Percentiles rank a stretch among this genome's conserved stretches.
These are phyloP conservation scores for Hypoxylon sp. DNA, from an alignment of 2,329 filamentous ascomycete species.

Conservation along the genomic window DNA sequence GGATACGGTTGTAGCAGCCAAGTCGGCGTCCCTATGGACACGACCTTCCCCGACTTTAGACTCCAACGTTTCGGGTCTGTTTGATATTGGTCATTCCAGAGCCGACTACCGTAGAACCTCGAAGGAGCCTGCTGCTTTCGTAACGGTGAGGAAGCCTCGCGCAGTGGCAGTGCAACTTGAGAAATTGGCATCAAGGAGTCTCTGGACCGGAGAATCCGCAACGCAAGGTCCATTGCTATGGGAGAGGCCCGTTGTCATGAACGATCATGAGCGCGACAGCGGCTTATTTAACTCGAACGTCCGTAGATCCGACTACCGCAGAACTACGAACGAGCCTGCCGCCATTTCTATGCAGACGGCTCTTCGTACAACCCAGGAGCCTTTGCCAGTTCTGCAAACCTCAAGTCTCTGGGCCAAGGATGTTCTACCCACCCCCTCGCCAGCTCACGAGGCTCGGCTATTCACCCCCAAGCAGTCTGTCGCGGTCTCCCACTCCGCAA, in stretches of 20 bases:
- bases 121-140: slow-evolving; percentile 31
- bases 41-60: slow-evolving; percentile 1
- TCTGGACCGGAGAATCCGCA: slow-evolving; percentile 43
- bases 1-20: background rate
- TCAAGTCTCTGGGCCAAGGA: slow-evolving; percentile 24
- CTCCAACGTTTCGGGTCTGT: slow-evolving; percentile 28
- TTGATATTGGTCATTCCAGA: slow-evolving; percentile 32
- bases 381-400: slow-evolving; percentile 12
- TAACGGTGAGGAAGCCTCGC: slow-evolving; percentile 29
- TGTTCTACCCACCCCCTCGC: background rate
- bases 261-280: slow-evolving; percentile 15
- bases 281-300: slow-evolving; percentile 33
- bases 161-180: slow-evolving; percentile 37
- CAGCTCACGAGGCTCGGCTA: slow-evolving; percentile 1
- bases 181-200: slow-evolving; percentile 45
- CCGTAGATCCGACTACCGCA: slow-evolving; percentile 29
- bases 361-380: slow-evolving; percentile 10
- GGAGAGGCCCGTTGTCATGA: slow-evolving; percentile 18
- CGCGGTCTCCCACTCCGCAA: background rate
- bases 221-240: slow-evolving; percentile 27
- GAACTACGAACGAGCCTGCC: slow-evolving; percentile 33
- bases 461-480: slow-evolving; percentile 9
- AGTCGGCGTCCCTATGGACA: slow-evolving; percentile 28
- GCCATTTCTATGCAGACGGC: slow-evolving; percentile 22
- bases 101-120: slow-evolving; percentile 34